phyloP scores from a whole-genome alignment of 345 rosid species.

The Brassica cretica region DNA sequence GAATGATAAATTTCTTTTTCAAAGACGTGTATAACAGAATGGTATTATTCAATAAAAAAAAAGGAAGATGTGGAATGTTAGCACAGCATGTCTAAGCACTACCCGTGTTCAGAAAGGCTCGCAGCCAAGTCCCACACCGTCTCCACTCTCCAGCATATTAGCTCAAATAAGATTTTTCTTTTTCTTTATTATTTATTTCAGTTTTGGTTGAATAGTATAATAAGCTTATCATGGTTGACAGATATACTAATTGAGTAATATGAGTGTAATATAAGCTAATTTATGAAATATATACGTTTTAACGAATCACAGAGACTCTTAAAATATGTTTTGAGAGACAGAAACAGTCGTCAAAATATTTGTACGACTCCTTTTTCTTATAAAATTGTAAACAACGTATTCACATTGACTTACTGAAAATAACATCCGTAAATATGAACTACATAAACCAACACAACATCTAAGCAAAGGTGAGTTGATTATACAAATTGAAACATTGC shows the following conservation, averaged over 20 bases:
- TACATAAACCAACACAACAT: not conserved
- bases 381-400: too few relatives aligned
- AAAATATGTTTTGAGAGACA: not conserved
- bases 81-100: too few relatives aligned
- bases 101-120: not conserved
- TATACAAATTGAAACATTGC: not conserved
- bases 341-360: not conserved
- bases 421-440: not conserved
- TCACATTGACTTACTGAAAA: not conserved
- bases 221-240: not conserved
- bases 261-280: not conserved
- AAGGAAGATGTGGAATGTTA: too few relatives aligned
- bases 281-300: not conserved
- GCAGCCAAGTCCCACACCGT: not conserved
- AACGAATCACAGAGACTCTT: not conserved
- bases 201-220: not conserved
- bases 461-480: not conserved
- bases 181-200: not conserved
- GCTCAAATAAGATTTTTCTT: not conserved
- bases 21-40: too few relatives aligned
- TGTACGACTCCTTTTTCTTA: too few relatives aligned
- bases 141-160: not conserved
- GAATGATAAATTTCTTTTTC: too few relatives aligned
- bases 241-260: not conserved
- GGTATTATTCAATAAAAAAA: too few relatives aligned